phyloP scores from a whole-genome alignment of 2,329 filamentous ascomycete species.

The Neofusicoccum kwambonambiense region DNA sequence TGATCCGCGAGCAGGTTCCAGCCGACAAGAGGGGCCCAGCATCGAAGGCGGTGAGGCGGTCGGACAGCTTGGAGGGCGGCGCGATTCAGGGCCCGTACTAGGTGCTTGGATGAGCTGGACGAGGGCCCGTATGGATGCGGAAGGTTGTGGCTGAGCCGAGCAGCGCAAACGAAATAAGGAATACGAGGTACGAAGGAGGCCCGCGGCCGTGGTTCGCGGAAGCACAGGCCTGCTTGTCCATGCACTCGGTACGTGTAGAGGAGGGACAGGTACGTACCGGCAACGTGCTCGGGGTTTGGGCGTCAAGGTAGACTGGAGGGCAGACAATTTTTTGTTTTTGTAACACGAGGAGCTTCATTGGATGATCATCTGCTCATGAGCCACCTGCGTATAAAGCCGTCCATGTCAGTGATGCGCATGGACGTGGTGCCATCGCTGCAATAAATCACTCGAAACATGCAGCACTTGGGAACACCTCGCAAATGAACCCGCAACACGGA shows the following conservation, averaged over 20 bases:
- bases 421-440: no score
- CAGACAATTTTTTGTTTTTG: no score
- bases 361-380: no score
- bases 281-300: no score
- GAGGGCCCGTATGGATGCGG: neutral
- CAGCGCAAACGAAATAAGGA: neutral
- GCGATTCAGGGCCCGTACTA: neutral
- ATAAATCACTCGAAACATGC: no score
- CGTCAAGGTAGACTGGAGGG: no score
- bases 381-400: no score
- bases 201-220: neutral
- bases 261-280: no score
- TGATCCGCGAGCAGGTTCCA: neutral
- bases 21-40: neutral
- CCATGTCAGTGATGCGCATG: no score
- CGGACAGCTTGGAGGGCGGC: neutral
- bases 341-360: no score
- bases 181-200: neutral
- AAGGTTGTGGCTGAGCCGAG: neutral
- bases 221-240: slow-evolving; percentile 3
- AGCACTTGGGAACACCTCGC: no score
- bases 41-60: neutral
- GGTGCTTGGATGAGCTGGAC: neutral
- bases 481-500: no score
- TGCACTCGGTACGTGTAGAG: neutral